A percentile compares a stretch with the other conserved stretches of the same genome.
These are phyloP conservation scores for Saccharomycopsis microspora DNA, from an alignment of 805 yeast species.

Conservation along the genomic window DNA sequence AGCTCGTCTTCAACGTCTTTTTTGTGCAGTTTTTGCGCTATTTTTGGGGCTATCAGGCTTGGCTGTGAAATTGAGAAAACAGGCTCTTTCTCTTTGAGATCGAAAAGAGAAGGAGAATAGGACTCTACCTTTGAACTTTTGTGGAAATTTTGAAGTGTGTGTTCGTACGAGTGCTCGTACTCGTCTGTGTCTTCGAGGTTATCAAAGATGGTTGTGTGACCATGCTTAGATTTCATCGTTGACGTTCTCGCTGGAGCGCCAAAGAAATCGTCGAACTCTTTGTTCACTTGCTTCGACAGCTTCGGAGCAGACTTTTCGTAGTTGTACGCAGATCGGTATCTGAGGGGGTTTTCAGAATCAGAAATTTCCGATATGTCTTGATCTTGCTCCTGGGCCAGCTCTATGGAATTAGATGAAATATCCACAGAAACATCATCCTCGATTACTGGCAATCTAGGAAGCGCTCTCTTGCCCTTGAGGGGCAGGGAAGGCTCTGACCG, in stretches of 20 bases:
- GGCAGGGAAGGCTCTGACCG: conserved; percentile 4
- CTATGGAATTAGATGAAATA: neutral
- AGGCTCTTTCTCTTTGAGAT: conserved; percentile 1
- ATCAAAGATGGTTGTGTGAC: conserved; percentile 13
- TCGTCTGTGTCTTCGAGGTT: conserved; percentile 8
- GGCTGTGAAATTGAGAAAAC: conserved; percentile 16
- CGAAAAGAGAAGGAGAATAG: conserved; percentile 3
- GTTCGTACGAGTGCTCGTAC: neutral
- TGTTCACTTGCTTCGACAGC: neutral
- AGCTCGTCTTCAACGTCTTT: neutral
- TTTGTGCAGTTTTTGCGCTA: conserved; percentile 5
- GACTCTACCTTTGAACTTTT: neutral
- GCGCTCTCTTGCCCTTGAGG: conserved; percentile 1
- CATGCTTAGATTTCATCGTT: neutral
- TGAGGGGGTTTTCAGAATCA: conserved; percentile 6
- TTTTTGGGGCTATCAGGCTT: conserved; percentile 10
- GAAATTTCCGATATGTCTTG: neutral
- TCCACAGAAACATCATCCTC: neutral
- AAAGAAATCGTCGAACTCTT: neutral
- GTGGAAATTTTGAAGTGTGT: neutral
- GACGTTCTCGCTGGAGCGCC: neutral
- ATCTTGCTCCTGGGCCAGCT: neutral
- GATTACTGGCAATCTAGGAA: conserved; percentile 1
- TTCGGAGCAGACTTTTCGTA: conserved; percentile 8
- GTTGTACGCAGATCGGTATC: conserved; percentile 15